Base-by-base conservation (phyloP, 257 asterid genomes). In the Rubia yunnanensis region DNA sequence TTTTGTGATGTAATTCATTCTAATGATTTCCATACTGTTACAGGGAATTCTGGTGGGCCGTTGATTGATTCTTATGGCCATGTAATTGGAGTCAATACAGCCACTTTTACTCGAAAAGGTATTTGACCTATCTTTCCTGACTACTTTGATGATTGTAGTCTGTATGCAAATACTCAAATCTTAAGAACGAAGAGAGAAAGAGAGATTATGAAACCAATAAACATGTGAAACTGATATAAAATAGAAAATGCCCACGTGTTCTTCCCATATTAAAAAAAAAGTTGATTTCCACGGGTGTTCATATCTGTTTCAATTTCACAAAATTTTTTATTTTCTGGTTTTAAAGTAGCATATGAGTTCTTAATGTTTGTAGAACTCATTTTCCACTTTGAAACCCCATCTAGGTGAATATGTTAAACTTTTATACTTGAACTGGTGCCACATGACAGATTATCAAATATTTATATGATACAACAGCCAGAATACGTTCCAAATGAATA, bases 41-140 rank as follows among this genome's bases (percentile, higher is more conserved):
- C 86, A 91, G 96, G 98, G 52, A 86, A 88, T 75, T 88, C 96
- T 1, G 96, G 98, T 24, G 96, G 96, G 10, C 95, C 96, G 0
- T 77, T 92, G 55, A 81, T 92, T 57, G 86, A 92, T 80, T 88
- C 91, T 1, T 73, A 75, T 55, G 98, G 96, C 48, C 95, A 80
- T 78, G 95, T 87, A 50, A 82, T 92, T 50, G 98, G 98, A 61
- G 88, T 88, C 13, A 92, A 92, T 70, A 88, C 96, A 18, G 86
- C 95, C 18, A 85, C 98, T 11, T 88, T 91, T 87, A 91, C 98
- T 15, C 98, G 95, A 24, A 88, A 69, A 85, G 98, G 98, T 91
- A 52, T 34, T 27, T 15, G 36, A 20, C 10, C 34, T 14, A 7
- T n/a, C 28, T 4, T 13, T 38, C 18, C 10, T 24, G 10, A 28